These are phyloP conservation scores for Fraxinus sp. DNA, from an alignment of 305 asterid genomes.

Conservation along the genomic window DNA sequence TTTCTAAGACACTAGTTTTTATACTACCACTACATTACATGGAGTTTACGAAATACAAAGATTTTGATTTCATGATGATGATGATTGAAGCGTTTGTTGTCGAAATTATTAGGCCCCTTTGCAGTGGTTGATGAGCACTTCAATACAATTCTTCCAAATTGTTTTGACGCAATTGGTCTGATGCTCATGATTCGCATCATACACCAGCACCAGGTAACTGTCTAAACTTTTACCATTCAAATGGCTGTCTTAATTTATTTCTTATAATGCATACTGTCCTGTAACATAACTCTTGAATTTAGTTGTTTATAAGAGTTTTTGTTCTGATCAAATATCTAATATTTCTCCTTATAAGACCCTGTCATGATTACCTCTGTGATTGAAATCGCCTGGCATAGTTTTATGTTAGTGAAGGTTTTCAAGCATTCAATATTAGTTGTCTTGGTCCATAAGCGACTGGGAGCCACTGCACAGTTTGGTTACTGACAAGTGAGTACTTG, in stretches of 20 bases:
- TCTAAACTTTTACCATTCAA: background rate
- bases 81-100: slow-evolving; percentile 29
- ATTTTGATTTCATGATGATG: slow-evolving; percentile 6
- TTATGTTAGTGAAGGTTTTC: background rate
- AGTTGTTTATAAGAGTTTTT: background rate
- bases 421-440: background rate
- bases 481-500: background rate
- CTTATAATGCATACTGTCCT: slow-evolving; percentile 4
- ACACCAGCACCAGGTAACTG: slow-evolving; percentile 92
- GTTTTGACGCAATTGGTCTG: slow-evolving; percentile 90
- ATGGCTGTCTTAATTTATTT: background rate
- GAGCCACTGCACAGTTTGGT: slow-evolving; percentile 11
- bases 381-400: background rate
- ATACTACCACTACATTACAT: slow-evolving; percentile 9
- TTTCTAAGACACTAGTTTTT: background rate
- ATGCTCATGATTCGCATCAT: slow-evolving; percentile 96
- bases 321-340: background rate
- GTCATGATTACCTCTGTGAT: background rate
- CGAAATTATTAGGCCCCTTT: slow-evolving; percentile 68
- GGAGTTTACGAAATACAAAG: slow-evolving; percentile 4
- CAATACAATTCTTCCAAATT: slow-evolving; percentile 71
- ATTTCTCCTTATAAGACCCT: background rate
- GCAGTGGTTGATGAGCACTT: slow-evolving; percentile 83
- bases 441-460: background rate
- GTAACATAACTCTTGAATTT: background rate